phyloP scores from a whole-genome alignment of 495 filamentous ascomycete genomes.

The Oleoguttula mirabilis region DNA sequence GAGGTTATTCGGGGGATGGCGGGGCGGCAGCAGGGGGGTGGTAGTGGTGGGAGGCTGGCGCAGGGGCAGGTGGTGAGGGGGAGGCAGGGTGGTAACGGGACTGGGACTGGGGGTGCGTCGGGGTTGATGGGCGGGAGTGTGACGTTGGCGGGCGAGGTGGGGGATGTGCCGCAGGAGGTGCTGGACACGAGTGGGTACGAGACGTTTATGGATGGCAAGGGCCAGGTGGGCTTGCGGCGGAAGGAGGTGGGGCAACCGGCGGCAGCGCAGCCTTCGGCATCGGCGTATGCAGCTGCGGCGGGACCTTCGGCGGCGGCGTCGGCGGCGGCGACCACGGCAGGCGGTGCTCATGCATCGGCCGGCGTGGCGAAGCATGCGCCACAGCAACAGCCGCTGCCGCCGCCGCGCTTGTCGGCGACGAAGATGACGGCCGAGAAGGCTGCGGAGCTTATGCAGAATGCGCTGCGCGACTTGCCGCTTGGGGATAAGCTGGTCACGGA shows the following conservation, averaged over 20 bases:
- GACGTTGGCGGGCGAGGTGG: not conserved
- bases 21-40: conserved; percentile 3
- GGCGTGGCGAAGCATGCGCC: not conserved
- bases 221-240: conserved; percentile 26
- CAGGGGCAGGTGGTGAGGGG: not conserved
- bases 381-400: not conserved
- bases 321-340: not conserved
- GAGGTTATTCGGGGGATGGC: conserved; percentile 55
- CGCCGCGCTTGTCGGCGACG: conserved; percentile 2
- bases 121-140: not conserved
- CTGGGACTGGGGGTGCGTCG: not conserved
- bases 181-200: conserved; percentile 32
- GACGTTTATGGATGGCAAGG: conserved; percentile 31
- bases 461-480: conserved; percentile 24
- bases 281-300: not conserved
- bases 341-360: not conserved
- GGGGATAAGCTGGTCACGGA: conserved; percentile 18
- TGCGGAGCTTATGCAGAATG: conserved; percentile 27
- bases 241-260: conserved; percentile 11
- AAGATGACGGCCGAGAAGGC: conserved; percentile 20
- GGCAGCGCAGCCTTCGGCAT: not conserved
- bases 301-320: not conserved
- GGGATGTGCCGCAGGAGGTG: conserved; percentile 27
- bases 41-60: not conserved
- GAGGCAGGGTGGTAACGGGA: not conserved